phyloP scores from a whole-genome alignment of 179 eudicot genomes.

The Dionaea muscipula region DNA sequence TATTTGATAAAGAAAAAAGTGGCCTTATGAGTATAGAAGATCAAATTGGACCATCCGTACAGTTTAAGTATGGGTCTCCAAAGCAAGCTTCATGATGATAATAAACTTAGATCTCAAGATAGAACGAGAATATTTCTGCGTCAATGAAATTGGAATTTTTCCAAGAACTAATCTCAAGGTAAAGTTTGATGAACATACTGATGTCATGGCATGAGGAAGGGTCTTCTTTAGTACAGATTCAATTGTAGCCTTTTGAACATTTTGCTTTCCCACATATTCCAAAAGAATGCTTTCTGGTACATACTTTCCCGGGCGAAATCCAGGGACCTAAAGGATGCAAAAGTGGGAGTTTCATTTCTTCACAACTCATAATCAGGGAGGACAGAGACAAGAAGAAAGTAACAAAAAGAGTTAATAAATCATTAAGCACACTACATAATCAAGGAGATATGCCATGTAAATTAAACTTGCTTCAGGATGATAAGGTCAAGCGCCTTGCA shows the following conservation, averaged over 20 bases:
- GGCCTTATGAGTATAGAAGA: no score
- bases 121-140: no score
- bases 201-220: slow-evolving; percentile 91
- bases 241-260: slow-evolving; percentile 49
- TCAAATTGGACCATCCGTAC: no score
- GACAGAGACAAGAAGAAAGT: background rate
- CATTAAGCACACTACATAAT: background rate
- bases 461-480: no score
- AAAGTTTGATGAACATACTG: slow-evolving; percentile 28
- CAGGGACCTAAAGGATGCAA: slow-evolving; percentile 58
- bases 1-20: no score
- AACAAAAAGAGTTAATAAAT: background rate
- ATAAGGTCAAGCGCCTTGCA: no score
- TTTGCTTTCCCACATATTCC: slow-evolving; percentile 46
- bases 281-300: slow-evolving; percentile 71
- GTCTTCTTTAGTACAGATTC: slow-evolving; percentile 82
- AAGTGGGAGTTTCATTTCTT: background rate
- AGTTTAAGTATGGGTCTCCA: no score
- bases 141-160: background rate
- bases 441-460: no score
- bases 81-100: no score
- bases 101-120: no score
- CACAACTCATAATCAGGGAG: background rate
- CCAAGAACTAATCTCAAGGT: background rate
- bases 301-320: slow-evolving; percentile 90